Evolutionary conservation across 2,329 filamentous ascomycete genomes (phyloP), one percentile per base, ranked within the genome.

Genomic region (Nigrospora oryzae): DNA sequence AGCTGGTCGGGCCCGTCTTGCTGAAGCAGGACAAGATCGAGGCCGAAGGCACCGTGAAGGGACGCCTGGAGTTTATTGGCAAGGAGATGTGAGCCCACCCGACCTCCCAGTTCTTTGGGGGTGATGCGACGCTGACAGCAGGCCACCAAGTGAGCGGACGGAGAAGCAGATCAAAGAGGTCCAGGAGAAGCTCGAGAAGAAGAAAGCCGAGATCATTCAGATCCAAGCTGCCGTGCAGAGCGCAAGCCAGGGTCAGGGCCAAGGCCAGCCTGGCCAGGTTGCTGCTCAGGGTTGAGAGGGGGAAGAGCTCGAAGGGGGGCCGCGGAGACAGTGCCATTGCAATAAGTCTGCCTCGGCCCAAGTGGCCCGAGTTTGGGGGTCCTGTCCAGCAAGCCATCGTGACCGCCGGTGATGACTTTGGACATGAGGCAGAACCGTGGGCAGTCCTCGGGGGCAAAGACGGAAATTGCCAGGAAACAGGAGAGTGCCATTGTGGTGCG

Each of bases 11-110:
- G 0, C 93, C 93, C 0, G 87, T 97, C 7, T 70, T 98, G 34
- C 67, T 98, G 58, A 96, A 97, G 74, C 93, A 98, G 66, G 93
- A 97, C 46, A 90, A 87, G 64, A 70, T 80, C 2, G 93, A 98
- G 63, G 93, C 93, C 0, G 82, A 89, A 52, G 85, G 87, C 73
- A 90, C 89, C 0, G 93, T 98, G 15, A 89, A 94, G 55, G 88
- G 88, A 16, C 81, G 93, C 19, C 65, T 98, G 42, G 89, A 95
- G 53, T 97, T 91, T 60, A 98, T 98, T 53, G 78, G 83, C 53
- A 88, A 91, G 59, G 91, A 98, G 62, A 93, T 97, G 89, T 95
- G 63, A 64, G 83, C 62, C 30, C 38, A 30, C n/a, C 14, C 15
- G 11, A 7, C 23, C 23, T 28, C 23, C 23, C 2, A 28, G 8